phyloP scores from a whole-genome alignment of 2,329 filamentous ascomycete species.

The Botrytis hyacinthi region DNA sequence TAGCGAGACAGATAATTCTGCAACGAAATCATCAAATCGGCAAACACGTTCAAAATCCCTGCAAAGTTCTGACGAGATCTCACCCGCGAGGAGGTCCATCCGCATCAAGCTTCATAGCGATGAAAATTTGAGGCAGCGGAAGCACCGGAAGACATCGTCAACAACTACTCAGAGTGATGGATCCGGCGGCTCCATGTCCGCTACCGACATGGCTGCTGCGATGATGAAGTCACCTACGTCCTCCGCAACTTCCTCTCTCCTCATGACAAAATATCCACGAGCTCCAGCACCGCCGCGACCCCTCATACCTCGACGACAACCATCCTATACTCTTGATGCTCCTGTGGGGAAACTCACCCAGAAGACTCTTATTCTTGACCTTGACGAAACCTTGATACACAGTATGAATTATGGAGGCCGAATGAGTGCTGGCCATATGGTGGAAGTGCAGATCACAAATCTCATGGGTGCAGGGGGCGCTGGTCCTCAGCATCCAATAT shows the following conservation, averaged over 20 bases:
- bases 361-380: slow-evolving; percentile 92
- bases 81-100: slow-evolving; percentile 73
- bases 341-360: slow-evolving; percentile 58
- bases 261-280: slow-evolving; percentile 85
- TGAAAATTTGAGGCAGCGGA: slow-evolving; percentile 69
- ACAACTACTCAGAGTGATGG: slow-evolving; percentile 45
- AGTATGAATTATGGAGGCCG: slow-evolving; percentile 95
- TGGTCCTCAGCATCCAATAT: slow-evolving; percentile 88
- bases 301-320: slow-evolving; percentile 82
- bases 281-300: slow-evolving; percentile 86
- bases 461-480: slow-evolving; percentile 65
- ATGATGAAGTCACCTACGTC: slow-evolving; percentile 94
- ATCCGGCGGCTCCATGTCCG: slow-evolving; percentile 34
- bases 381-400: slow-evolving; percentile 97
- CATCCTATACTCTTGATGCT: slow-evolving; percentile 71
- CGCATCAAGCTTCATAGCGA: slow-evolving; percentile 87
- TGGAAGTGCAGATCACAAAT: slow-evolving; percentile 86
- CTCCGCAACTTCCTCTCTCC: slow-evolving; percentile 58
- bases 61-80: slow-evolving; percentile 60
- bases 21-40: slow-evolving; percentile 37
- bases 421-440: slow-evolving; percentile 97
- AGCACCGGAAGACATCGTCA: slow-evolving; percentile 61
- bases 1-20: slow-evolving; percentile 28
- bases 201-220: slow-evolving; percentile 58
- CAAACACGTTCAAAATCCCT: slow-evolving; percentile 65